phyloP scores from a whole-genome alignment of 192 early-diverging fungal genomes.

The Fimicolochytrium jonesii region DNA sequence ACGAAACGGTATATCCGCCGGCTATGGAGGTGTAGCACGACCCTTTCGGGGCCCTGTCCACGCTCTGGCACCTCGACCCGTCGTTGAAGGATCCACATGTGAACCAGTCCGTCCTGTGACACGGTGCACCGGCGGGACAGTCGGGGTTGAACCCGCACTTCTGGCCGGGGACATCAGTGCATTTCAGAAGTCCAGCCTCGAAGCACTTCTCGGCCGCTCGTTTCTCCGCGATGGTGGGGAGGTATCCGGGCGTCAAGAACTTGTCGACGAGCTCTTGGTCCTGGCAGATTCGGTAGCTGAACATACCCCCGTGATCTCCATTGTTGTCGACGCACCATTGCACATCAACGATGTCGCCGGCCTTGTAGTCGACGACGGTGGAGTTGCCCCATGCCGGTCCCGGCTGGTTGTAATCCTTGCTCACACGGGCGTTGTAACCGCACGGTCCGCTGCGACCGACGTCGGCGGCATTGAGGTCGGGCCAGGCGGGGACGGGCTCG shows the following conservation, averaged over 20 bases:
- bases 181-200: neutral
- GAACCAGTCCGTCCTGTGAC: constrained; percentile 11
- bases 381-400: neutral
- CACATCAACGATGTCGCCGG: neutral
- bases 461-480: constrained; percentile 10
- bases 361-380: constrained; percentile 4
- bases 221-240: constrained; percentile 11
- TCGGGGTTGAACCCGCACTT: constrained; percentile 2
- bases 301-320: constrained; percentile 16
- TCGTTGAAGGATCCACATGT: neutral
- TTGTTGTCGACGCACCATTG: constrained; percentile 21
- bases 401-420: constrained; percentile 15
- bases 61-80: neutral
- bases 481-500: constrained; percentile 12
- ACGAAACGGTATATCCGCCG: constrained; percentile 11
- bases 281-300: constrained; percentile 14
- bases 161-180: constrained; percentile 11
- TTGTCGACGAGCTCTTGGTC: constrained; percentile 8
- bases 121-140: constrained; percentile 3
- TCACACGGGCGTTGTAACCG: constrained; percentile 13
- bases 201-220: constrained; percentile 13
- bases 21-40: constrained; percentile 10
- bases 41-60: neutral
- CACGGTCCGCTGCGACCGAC: constrained; percentile 16
- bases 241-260: constrained; percentile 5